Percentiles rank a stretch among this genome's conserved stretches.
phyloP scores from a whole-genome alignment of 2,329 filamentous ascomycete genomes.

The Fusarium domesticum region DNA sequence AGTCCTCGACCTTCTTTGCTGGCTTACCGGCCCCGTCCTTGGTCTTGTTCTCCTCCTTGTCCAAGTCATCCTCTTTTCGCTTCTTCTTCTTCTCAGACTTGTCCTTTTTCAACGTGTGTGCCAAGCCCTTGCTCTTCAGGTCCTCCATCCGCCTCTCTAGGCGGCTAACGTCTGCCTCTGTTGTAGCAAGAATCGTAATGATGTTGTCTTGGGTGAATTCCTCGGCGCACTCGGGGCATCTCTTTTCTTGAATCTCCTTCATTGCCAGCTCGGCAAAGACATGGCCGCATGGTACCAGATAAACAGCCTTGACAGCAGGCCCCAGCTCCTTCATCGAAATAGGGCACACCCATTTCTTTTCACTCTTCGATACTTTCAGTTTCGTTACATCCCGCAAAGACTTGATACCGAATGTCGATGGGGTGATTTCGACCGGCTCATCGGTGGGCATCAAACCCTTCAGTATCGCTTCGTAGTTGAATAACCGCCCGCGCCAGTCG shows the following conservation, averaged over 20 bases:
- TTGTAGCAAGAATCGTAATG: conserved; percentile 74
- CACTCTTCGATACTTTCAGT: conserved; percentile 62
- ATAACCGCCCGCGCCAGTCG: conserved; percentile 78
- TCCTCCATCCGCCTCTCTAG: conserved; percentile 64
- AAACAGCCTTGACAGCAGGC: conserved; percentile 74
- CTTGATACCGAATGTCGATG: conserved; percentile 61
- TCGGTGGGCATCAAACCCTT: conserved; percentile 56
- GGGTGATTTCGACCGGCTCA: conserved; percentile 50
- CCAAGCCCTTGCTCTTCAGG: conserved; percentile 69
- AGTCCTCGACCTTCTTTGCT: conserved; percentile 33
- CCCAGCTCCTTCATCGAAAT: conserved; percentile 85
- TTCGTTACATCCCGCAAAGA: conserved; percentile 83
- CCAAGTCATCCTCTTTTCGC: conserved; percentile 50
- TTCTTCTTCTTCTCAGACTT: conserved; percentile 65
- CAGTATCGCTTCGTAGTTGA: conserved; percentile 91
- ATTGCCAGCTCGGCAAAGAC: conserved; percentile 86
- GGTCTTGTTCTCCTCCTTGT: conserved; percentile 42
- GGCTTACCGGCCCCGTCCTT: conserved; percentile 42
- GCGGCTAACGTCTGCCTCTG: conserved; percentile 66
- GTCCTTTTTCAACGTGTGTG: conserved; percentile 86
- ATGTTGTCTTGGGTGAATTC: conserved; percentile 71
- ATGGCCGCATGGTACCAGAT: conserved; percentile 92
- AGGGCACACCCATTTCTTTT: conserved; percentile 73
- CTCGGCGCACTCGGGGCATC: conserved; percentile 71
- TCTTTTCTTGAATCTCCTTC: conserved; percentile 67